Evolutionary conservation across 148 eudicot species (phyloP).

Genomic region (Oxyria digyna): DNA sequence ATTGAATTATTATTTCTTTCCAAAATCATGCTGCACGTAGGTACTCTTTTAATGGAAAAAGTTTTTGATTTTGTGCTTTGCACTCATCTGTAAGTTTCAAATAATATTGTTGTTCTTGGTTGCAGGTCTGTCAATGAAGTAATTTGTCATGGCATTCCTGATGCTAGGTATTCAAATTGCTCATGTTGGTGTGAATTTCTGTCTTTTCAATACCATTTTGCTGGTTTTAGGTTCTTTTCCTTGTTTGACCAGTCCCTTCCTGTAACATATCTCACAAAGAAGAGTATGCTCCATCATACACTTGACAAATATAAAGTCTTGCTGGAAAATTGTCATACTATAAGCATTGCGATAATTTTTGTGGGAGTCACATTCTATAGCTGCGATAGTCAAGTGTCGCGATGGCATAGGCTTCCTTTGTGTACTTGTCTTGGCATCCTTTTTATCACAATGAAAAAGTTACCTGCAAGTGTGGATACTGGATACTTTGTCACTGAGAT

Average conservation of each 20-base stretch:
- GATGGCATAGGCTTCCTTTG: not conserved
- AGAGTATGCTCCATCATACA: not conserved
- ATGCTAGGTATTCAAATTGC: slow-evolving; percentile 57
- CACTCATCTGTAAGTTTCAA: not conserved
- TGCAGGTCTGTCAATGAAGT: slow-evolving; percentile 94
- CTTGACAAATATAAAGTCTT: not conserved
- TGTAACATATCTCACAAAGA: not conserved
- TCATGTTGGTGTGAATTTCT: not conserved
- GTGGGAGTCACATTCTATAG: not conserved
- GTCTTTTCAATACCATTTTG: not conserved
- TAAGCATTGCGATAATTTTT: not conserved
- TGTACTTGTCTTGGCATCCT: not conserved
- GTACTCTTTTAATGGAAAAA: slow-evolving; percentile 31
- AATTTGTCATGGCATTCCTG: slow-evolving; percentile 99
- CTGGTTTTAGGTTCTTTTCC: not conserved
- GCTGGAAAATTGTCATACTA: not conserved
- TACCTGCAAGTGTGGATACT: not conserved
- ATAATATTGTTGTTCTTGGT: slow-evolving; percentile 10
- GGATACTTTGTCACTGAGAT: not conserved
- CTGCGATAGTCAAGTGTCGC: not conserved
- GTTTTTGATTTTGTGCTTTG: not conserved
- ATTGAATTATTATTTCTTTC: slow-evolving; percentile 89
- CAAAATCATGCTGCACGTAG: slow-evolving; percentile 99
- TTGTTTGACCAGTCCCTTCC: not conserved
- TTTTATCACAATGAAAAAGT: not conserved